Base-by-base conservation (phyloP, 306 rosid species). In the Vachellia pachyceras region DNA sequence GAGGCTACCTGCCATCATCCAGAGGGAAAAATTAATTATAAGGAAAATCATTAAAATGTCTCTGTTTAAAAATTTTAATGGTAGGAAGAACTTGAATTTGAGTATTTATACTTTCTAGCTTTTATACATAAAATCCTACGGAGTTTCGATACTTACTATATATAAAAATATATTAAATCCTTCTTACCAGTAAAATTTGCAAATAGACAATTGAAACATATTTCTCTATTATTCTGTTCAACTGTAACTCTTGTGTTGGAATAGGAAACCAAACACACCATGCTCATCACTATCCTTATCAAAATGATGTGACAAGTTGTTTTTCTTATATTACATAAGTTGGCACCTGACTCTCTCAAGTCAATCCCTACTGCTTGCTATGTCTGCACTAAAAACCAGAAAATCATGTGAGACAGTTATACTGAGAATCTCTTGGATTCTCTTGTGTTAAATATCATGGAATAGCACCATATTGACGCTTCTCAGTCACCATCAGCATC, bases 211-310 rank as follows among this genome's bases (percentile, higher is more conserved):
- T n/a, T n/a, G n/a, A n/a, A n/a, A n/a, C n/a, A n/a, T n/a, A n/a
- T n/a, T n/a, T n/a, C n/a, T n/a, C n/a, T n/a, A n/a, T n/a, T n/a
- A 29, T 52, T 72, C 76, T 64, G 55, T 81, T 49, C 76, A 77
- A 25, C 40, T 69, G 36, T 9, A 36, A 29, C 78, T 63, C 70
- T 29, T 45, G 36, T 18, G 55, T 77, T 74, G 86, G 70, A 84
- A 79, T 79, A 79, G 15, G 29, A 10, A 23, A 7, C 23, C 41
- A 18, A 18, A n/a, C 50, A 36, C 42, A 77, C 46, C 80, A 78
- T 70, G 55, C 77, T 57, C 79, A 83, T 80, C 77, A 49, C 75
- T 76, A 83, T 86, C 94, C 12, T 20, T 55, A n/a, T 55, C 63
- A 20, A 54, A 18, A 86, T n/a, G 77, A 61, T 46, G 72, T 76